Conservation (phyloP, 2,329 filamentous ascomycete species). For the Paraphoma chrysanthemicola region DNA sequence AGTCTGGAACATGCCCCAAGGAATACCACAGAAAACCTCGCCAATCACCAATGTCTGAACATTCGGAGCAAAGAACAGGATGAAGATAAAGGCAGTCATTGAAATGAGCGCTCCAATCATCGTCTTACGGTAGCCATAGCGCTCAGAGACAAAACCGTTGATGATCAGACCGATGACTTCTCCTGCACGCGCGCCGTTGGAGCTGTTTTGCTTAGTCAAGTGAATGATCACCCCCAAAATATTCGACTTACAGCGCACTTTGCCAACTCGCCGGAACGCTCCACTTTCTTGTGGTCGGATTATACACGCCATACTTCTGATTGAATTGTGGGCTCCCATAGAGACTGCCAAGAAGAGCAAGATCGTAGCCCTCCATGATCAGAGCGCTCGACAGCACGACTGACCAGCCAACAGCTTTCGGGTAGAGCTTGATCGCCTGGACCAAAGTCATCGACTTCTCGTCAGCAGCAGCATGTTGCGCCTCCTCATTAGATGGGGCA, state of each 20-base stretch:
- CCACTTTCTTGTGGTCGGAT: conserved; percentile 42
- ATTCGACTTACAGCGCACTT: conserved; percentile 43
- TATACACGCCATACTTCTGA: conserved; percentile 46
- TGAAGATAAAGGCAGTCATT: conserved; percentile 52
- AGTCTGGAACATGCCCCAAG: conserved; percentile 56
- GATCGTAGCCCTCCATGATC: conserved; percentile 86
- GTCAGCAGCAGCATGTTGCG: conserved; percentile 50
- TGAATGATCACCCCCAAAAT: background rate
- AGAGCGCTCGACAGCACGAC: conserved; percentile 85
- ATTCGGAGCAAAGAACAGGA: conserved; percentile 55
- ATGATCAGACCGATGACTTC: conserved; percentile 53
- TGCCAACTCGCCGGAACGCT: conserved; percentile 53
- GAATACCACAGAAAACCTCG: conserved; percentile 54
- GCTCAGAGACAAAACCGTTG: conserved; percentile 53
- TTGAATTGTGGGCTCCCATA: conserved; percentile 60
- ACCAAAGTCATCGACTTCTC: conserved; percentile 62
- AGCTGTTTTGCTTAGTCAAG: conserved; percentile 6
- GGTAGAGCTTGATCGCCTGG: conserved; percentile 80
- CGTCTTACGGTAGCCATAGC: conserved; percentile 53
- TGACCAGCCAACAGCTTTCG: conserved; percentile 83
- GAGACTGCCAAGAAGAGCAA: conserved; percentile 79
- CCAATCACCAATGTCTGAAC: conserved; percentile 50
- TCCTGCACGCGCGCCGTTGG: conserved; percentile 53
- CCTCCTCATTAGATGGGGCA: conserved; percentile 31
- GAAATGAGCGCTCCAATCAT: conserved; percentile 50